These are phyloP conservation scores for Saccharomyces hybrid DNA, from an alignment of 1,139 yeast species.

Conservation along the genomic window DNA sequence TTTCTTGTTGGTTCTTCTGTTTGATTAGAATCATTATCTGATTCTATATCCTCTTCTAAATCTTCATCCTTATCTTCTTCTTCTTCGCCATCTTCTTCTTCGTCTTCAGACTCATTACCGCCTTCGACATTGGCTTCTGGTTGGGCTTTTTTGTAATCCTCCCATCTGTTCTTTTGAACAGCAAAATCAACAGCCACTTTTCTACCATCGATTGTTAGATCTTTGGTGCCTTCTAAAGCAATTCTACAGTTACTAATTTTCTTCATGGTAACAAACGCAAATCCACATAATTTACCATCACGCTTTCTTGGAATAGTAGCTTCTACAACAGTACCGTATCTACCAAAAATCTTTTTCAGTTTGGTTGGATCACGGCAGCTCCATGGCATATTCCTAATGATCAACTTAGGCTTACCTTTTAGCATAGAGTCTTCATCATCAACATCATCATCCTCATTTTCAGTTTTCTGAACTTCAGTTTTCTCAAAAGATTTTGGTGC, in stretches of 20 bases:
- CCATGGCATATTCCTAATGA: conserved; percentile 93
- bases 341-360: conserved; percentile 60
- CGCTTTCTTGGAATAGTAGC: conserved; percentile 83
- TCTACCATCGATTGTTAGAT: conserved; percentile 79
- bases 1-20: conserved; percentile 33
- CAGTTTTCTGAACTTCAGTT: conserved; percentile 13
- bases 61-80: conserved; percentile 28
- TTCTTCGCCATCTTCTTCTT: conserved; percentile 32
- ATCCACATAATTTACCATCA: conserved; percentile 89
- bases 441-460: conserved; percentile 20
- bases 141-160: conserved; percentile 38
- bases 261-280: conserved; percentile 90
- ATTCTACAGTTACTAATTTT: conserved; percentile 68
- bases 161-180: conserved; percentile 80
- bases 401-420: conserved; percentile 75
- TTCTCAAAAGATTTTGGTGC: conserved; percentile 8
- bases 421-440: conserved; percentile 38
- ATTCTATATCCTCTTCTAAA: conserved; percentile 32
- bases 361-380: conserved; percentile 73
- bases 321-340: conserved; percentile 82
- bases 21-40: conserved; percentile 32
- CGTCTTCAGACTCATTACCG: conserved; percentile 33
- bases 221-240: conserved; percentile 69
- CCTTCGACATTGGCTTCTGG: conserved; percentile 35
- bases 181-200: conserved; percentile 94